Conservation (phyloP, 2,329 filamentous ascomycete species). For the Harringtonia lauricola region DNA sequence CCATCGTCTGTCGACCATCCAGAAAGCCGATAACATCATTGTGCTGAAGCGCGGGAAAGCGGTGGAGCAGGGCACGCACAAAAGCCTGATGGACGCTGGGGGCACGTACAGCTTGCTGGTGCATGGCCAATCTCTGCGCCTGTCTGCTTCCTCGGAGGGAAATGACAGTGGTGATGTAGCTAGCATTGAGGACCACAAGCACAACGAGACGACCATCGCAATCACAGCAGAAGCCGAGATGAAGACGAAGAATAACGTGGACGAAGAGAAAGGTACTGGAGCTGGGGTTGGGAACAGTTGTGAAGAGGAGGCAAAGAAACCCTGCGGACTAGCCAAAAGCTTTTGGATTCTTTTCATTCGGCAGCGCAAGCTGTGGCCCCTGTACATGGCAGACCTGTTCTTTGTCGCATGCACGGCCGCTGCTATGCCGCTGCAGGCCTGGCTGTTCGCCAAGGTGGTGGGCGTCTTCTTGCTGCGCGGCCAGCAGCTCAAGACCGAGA, state of each 20-base stretch:
- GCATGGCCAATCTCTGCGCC: slow-evolving; percentile 45
- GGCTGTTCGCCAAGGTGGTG: slow-evolving; percentile 43
- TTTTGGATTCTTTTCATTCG: slow-evolving; percentile 48
- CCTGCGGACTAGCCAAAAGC: slow-evolving; percentile 27
- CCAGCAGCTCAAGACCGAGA: not conserved
- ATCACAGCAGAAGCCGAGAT: no score
- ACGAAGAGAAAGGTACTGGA: no score
- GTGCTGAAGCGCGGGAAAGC: slow-evolving; percentile 63
- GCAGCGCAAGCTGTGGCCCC: slow-evolving; percentile 37
- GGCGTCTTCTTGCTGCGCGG: slow-evolving; percentile 26
- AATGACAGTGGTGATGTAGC: not conserved
- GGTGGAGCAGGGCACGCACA: slow-evolving; percentile 65
- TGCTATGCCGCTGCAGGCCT: slow-evolving; percentile 39
- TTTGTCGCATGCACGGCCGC: slow-evolving; percentile 32
- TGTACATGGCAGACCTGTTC: slow-evolving; percentile 36
- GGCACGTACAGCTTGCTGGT: slow-evolving; percentile 61
- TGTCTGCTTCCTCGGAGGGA: slow-evolving; percentile 20
- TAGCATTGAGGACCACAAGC: slow-evolving; percentile 20
- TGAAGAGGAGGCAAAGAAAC: no score
- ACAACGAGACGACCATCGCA: no score
- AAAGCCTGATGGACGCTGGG: slow-evolving; percentile 52
- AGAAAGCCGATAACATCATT: slow-evolving; percentile 67
- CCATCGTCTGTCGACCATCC: slow-evolving; percentile 48
- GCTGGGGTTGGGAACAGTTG: no score
- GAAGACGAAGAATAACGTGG: no score